These are phyloP conservation scores for Niebla homalea DNA, from an alignment of 495 filamentous ascomycete species.

Conservation along the genomic window DNA sequence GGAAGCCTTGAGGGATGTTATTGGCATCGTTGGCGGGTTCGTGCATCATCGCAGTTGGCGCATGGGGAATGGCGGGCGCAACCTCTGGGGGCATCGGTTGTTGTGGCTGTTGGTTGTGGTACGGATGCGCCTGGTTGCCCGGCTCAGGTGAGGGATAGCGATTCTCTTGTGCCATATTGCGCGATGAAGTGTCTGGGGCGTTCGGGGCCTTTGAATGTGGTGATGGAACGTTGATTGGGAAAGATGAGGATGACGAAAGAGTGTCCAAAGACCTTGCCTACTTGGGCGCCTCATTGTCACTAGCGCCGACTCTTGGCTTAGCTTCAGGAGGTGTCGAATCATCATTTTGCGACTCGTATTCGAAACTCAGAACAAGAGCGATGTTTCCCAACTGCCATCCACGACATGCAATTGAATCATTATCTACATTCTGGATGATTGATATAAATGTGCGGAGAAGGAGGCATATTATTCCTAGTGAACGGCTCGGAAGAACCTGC, in stretches of 20 bases:
- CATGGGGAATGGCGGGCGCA: conserved; percentile 5
- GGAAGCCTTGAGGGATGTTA: conserved; percentile 3
- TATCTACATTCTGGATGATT: too few species aligned
- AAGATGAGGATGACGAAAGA: too few species aligned
- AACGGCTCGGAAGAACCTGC: conserved; percentile 15
- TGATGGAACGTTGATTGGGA: neutral
- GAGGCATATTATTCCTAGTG: conserved; percentile 14
- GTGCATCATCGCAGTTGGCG: conserved; percentile 9
- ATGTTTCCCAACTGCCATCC: too few species aligned
- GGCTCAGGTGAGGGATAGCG: conserved; percentile 3
- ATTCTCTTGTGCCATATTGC: neutral
- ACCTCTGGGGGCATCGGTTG: conserved; percentile 7
- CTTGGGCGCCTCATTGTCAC: neutral
- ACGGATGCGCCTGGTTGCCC: neutral
- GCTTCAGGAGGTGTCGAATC: too few species aligned
- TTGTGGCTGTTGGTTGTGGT: neutral
- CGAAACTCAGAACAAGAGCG: too few species aligned
- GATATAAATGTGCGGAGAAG: conserved; percentile 5
- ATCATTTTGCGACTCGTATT: too few species aligned
- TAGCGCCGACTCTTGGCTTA: neutral
- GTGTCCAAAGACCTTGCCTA: too few species aligned
- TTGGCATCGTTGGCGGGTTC: conserved; percentile 1
- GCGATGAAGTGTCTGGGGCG: neutral
- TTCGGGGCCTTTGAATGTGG: neutral
- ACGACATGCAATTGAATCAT: too few species aligned